Conservation (phyloP, 2,329 filamentous ascomycete genomes). For the Xylariaceae sp. region DNA sequence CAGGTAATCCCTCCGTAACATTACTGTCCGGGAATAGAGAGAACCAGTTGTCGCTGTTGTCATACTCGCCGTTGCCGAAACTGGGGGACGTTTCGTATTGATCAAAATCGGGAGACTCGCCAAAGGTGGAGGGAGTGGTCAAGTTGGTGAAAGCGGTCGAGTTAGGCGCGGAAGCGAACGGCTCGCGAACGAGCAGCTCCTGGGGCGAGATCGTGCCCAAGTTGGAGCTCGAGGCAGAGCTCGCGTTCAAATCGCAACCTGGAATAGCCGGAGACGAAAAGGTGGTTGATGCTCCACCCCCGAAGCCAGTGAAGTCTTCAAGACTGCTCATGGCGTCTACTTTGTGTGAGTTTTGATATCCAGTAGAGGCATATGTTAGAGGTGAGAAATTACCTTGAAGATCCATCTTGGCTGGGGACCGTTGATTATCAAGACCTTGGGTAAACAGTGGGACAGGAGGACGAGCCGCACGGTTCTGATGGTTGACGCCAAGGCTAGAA, state of each 20-base stretch:
- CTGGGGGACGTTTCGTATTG: slow-evolving; percentile 75
- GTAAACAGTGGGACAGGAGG: slow-evolving; percentile 71
- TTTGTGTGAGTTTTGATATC: slow-evolving; percentile 27
- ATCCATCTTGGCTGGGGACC: slow-evolving; percentile 46
- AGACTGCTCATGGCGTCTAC: slow-evolving; percentile 53
- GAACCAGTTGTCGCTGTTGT: slow-evolving; percentile 58
- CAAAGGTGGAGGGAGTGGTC: slow-evolving; percentile 76
- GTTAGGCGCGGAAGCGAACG: slow-evolving; percentile 71
- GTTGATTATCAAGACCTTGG: slow-evolving; percentile 52
- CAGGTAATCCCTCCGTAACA: slow-evolving; percentile 17
- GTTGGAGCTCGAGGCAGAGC: slow-evolving; percentile 43
- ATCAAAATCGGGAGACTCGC: slow-evolving; percentile 73
- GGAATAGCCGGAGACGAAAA: slow-evolving; percentile 50
- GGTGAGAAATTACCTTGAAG: slow-evolving; percentile 44
- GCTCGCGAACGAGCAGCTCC: slow-evolving; percentile 69
- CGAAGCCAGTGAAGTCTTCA: slow-evolving; percentile 55
- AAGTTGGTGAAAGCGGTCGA: slow-evolving; percentile 78
- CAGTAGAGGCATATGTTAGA: not conserved
- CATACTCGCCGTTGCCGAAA: slow-evolving; percentile 59
- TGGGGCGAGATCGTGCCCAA: slow-evolving; percentile 78
- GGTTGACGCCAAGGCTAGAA: slow-evolving; percentile 54
- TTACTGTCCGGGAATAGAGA: slow-evolving; percentile 61
- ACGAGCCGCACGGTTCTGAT: slow-evolving; percentile 48
- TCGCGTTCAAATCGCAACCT: slow-evolving; percentile 47
- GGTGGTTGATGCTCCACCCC: slow-evolving; percentile 44